These are phyloP conservation scores for Coemansia sp. DNA, from an alignment of 192 early-diverging fungal genomes.

Conservation along the genomic window DNA sequence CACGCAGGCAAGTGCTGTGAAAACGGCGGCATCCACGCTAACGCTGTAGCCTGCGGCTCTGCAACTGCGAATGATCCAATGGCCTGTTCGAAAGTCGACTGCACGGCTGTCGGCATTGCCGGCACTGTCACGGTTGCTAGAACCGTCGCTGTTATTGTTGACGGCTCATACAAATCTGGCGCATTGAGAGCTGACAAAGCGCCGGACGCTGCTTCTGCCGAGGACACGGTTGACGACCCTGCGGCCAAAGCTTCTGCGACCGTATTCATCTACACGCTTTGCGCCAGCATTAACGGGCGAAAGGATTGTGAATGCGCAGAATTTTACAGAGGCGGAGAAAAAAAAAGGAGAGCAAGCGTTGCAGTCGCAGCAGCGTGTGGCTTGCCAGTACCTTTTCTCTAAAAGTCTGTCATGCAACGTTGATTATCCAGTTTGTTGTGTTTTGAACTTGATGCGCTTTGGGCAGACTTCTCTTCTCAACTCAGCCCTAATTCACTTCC, in stretches of 20 bases:
- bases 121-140: neutral
- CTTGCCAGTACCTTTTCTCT: neutral
- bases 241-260: neutral
- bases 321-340: neutral
- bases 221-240: neutral
- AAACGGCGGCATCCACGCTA: slow-evolving; percentile 5
- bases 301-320: neutral
- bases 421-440: neutral
- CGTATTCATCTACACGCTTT: neutral
- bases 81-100: neutral
- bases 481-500: neutral
- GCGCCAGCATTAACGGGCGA: neutral
- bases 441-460: slow-evolving; percentile 3
- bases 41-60: neutral
- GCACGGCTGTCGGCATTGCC: neutral
- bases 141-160: neutral
- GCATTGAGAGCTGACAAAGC: neutral
- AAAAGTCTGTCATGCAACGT: neutral
- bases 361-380: neutral
- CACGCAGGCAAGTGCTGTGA: slow-evolving; percentile 26
- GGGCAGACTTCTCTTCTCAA: neutral
- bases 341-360: neutral
- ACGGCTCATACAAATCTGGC: neutral
- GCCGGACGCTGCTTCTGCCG: neutral
- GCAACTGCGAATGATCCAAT: neutral